Conservation (phyloP, 495 filamentous ascomycete species). For the Pyronema omphalodes region DNA sequence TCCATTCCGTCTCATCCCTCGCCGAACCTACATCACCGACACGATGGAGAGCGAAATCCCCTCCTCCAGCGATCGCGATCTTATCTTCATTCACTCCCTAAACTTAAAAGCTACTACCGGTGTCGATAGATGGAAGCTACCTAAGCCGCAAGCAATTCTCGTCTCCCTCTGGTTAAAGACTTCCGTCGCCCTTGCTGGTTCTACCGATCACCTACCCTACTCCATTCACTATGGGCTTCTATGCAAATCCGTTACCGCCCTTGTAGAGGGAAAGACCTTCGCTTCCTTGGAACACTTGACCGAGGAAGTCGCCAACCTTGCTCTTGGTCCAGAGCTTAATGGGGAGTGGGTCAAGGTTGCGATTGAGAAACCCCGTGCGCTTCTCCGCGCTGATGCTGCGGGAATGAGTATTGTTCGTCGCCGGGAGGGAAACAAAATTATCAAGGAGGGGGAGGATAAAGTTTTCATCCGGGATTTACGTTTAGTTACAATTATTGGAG, state of each 20-base stretch:
- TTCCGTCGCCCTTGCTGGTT: slow-evolving; percentile 23
- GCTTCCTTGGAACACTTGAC: slow-evolving; percentile 18
- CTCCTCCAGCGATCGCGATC: slow-evolving; percentile 20
- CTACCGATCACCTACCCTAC: slow-evolving; percentile 23
- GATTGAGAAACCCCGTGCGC: slow-evolving; percentile 21
- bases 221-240: slow-evolving; percentile 23
- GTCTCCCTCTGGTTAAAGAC: slow-evolving; percentile 21
- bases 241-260: slow-evolving; percentile 13
- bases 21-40: not conserved
- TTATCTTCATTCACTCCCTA: slow-evolving; percentile 23
- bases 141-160: slow-evolving; percentile 19
- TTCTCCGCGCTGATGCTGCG: slow-evolving; percentile 21
- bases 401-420: slow-evolving; percentile 17
- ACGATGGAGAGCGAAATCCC: slow-evolving; percentile 6
- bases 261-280: slow-evolving; percentile 16
- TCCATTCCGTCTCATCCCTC: no score
- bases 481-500: slow-evolving; percentile 32
- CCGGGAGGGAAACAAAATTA: slow-evolving; percentile 5
- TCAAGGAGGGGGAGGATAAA: slow-evolving; percentile 15
- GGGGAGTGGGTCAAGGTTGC: slow-evolving; percentile 21
- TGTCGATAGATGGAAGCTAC: slow-evolving; percentile 18
- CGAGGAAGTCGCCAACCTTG: slow-evolving; percentile 12
- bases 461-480: slow-evolving; percentile 21
- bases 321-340: slow-evolving; percentile 13
- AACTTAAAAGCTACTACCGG: slow-evolving; percentile 23